These are phyloP conservation scores for Lactarius akahatsu DNA, from an alignment of 768 basidiomycete species.

Conservation along the genomic window DNA sequence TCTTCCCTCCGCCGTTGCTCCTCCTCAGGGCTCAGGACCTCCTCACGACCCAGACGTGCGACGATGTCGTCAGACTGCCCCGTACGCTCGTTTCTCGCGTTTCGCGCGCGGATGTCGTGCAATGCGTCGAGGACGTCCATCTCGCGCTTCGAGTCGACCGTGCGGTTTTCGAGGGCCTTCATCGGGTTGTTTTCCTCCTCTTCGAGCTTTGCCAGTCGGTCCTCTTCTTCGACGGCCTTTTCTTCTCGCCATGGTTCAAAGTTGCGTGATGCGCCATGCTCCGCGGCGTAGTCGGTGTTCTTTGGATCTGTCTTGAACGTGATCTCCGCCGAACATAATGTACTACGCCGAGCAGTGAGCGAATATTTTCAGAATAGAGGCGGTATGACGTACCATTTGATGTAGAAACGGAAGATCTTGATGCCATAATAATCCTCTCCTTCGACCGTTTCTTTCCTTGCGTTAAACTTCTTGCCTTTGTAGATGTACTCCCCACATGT, in stretches of 20 bases:
- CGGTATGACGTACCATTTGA: constrained; percentile 69
- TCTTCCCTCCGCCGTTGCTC: constrained; percentile 66
- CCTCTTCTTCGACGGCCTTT: constrained; percentile 72
- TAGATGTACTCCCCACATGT: constrained; percentile 99
- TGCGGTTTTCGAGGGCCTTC: constrained; percentile 93
- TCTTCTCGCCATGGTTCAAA: constrained; percentile 98
- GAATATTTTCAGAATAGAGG: constrained; percentile 22
- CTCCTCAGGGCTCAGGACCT: constrained; percentile 77
- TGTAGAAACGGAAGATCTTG: constrained; percentile 93
- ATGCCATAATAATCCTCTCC: constrained; percentile 98
- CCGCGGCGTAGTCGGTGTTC: constrained; percentile 90
- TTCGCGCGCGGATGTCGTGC: constrained; percentile 85
- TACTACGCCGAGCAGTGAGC: constrained; percentile 48
- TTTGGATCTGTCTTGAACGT: constrained; percentile 99
- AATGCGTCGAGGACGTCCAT: constrained; percentile 98
- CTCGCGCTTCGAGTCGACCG: constrained; percentile 89
- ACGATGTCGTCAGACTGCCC: constrained; percentile 72
- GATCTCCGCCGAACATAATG: constrained; percentile 95
- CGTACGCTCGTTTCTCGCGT: constrained; percentile 84
- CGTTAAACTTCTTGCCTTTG: constrained; percentile 99
- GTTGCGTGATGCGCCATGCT: constrained; percentile 96
- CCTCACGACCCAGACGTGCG: constrained; percentile 60
- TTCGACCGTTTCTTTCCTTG: constrained; percentile 95
- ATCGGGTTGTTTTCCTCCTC: constrained; percentile 97
- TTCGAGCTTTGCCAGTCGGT: constrained; percentile 79